Percentiles rank a stretch among this genome's conserved stretches.
Evolutionary conservation across 2,329 filamentous ascomycete species (phyloP).

Genomic region (Plectosphaerella sp.): DNA sequence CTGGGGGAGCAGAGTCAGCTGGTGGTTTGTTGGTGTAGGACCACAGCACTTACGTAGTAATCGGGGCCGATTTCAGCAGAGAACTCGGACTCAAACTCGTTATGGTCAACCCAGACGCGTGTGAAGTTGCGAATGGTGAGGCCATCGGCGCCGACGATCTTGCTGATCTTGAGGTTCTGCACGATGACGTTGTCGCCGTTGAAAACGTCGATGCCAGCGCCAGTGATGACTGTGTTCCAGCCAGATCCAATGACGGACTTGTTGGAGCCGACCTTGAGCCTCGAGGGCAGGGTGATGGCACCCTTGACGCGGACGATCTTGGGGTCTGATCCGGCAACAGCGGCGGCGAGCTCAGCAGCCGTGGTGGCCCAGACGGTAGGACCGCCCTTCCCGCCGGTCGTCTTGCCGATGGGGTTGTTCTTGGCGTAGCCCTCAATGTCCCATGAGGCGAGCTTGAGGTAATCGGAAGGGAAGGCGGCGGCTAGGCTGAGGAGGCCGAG

Average conservation of each 20-base stretch:
- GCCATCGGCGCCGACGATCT: conserved; percentile 34
- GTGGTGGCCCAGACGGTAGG: conserved; percentile 41
- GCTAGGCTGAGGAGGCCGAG: conserved; percentile 2
- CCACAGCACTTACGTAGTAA: conserved; percentile 19
- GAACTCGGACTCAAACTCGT: conserved; percentile 39
- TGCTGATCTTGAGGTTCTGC: conserved; percentile 29
- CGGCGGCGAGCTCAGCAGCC: conserved; percentile 35
- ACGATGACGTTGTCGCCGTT: conserved; percentile 33
- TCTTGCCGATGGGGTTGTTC: conserved; percentile 29
- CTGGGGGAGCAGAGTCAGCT: conserved; percentile 11
- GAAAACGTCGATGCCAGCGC: conserved; percentile 28
- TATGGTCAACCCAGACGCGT: conserved; percentile 42
- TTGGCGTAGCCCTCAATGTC: conserved; percentile 18
- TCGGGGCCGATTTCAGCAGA: conserved; percentile 27
- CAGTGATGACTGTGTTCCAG: conserved; percentile 26
- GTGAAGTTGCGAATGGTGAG: conserved; percentile 40
- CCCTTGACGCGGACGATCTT: conserved; percentile 39
- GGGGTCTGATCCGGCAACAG: conserved; percentile 34
- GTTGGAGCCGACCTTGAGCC: conserved; percentile 39
- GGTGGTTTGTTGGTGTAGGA: neutral
- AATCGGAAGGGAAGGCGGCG: conserved; percentile 12
- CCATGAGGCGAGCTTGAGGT: conserved; percentile 17
- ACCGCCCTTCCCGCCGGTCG: conserved; percentile 36
- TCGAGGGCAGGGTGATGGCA: conserved; percentile 31
- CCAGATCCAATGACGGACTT: conserved; percentile 35